These are phyloP conservation scores for Cordia subcordata DNA, from an alignment of 257 asterid species.

Conservation along the genomic window DNA sequence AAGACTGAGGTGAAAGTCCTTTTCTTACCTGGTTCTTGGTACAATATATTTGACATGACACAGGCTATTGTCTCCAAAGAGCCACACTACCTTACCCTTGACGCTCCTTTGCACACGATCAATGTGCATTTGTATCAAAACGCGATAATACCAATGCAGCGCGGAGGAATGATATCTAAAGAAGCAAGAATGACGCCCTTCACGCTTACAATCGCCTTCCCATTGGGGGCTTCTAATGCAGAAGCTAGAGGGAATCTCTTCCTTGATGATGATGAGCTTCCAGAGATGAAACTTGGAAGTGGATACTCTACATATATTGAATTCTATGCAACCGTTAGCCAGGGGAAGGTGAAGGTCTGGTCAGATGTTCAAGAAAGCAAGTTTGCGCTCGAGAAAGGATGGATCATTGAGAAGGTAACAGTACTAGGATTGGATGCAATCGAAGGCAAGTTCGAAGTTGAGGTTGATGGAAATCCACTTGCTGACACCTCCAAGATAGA, in stretches of 20 bases:
- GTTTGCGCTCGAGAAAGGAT: slow-evolving; percentile 64
- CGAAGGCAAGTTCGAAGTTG: slow-evolving; percentile 35
- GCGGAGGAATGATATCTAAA: slow-evolving; percentile 73
- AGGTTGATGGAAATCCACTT: slow-evolving; percentile 40
- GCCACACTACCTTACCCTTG: slow-evolving; percentile 34
- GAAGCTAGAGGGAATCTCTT: slow-evolving; percentile 65
- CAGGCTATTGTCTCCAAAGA: slow-evolving; percentile 48
- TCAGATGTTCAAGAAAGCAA: slow-evolving; percentile 64
- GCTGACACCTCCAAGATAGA: slow-evolving; percentile 36
- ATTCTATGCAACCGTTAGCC: slow-evolving; percentile 48
- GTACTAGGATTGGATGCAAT: slow-evolving; percentile 64
- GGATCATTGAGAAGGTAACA: slow-evolving; percentile 63
- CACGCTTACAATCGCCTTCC: slow-evolving; percentile 62
- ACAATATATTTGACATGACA: slow-evolving; percentile 59
- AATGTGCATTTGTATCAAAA: slow-evolving; percentile 82
- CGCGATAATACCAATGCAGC: slow-evolving; percentile 81
- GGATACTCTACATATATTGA: slow-evolving; percentile 65
- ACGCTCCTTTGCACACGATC: slow-evolving; percentile 68
- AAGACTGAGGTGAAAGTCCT: slow-evolving; percentile 48
- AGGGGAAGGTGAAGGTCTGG: slow-evolving; percentile 69
- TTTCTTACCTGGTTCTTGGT: slow-evolving; percentile 86
- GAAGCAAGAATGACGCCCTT: slow-evolving; percentile 84
- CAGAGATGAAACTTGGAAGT: slow-evolving; percentile 70
- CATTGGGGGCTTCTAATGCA: slow-evolving; percentile 44
- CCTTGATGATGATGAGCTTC: slow-evolving; percentile 82